Base-by-base conservation (phyloP, 2,329 filamentous ascomycete species). In the Pyrenochaeta sp. region DNA sequence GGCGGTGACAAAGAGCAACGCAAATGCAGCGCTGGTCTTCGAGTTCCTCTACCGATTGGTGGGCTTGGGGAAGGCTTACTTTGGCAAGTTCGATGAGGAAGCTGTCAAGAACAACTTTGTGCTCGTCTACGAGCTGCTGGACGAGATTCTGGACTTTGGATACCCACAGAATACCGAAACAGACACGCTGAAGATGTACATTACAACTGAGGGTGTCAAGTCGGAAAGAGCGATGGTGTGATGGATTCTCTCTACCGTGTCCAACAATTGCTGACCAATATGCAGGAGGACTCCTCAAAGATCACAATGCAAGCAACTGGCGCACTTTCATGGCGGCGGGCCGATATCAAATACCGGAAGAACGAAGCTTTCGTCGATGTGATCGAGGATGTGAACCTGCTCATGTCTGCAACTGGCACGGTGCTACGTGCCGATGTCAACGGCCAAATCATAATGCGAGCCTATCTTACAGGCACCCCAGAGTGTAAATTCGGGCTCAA, bases 61-160 rank as follows among this genome's bases (percentile, higher is more conserved):
- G 56, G 83, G 87, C 67, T 79, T 99, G 55, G 94, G 94, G 28
- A 91, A 89, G 76, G 90, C 91, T 44, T 99, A 99, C 75, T 99
- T 99, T 80, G 93, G 89, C 69, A 97, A 97, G 75, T 96, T 99
- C 68, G 94, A 99, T 68, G 94, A 99, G 80, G 94, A 99, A 77
- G 92, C 94, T 44, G 93, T 99, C 62, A 99, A 99, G 86, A 97
- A 96, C 77, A 99, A 99, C 78, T 99, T 99, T 77, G 94, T 99
- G 55, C 80, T 99, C 58, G 91, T 99, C 26, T 99, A 99, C 74
- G 94, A 99, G 80, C 82, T 99, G 44, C 77, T 99, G 42, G 94
- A 99, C 73, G 94, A 99, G 77, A 96, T 99, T 67, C 85, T 99
- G 70, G 94, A 99, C 74, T 99, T 99, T 74, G 94, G 94, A 52